Conservation (phyloP, 2,329 filamentous ascomycete genomes). For the Pyrenochaeta sp. region DNA sequence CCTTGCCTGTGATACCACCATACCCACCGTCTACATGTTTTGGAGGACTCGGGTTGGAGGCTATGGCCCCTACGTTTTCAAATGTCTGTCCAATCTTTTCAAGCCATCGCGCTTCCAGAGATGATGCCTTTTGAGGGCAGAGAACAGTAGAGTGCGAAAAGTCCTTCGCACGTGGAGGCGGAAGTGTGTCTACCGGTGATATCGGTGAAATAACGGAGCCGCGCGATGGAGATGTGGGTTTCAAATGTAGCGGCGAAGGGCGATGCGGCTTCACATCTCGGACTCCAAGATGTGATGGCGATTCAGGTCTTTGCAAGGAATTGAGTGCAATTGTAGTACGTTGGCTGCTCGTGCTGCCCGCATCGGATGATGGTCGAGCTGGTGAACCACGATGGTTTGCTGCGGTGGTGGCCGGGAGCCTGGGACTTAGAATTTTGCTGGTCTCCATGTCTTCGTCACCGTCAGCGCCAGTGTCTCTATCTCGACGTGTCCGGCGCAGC, state of each 20-base stretch:
- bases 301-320: constrained; percentile 28
- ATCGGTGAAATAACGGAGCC: constrained; percentile 24
- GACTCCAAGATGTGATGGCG: constrained; percentile 28
- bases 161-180: constrained; percentile 27
- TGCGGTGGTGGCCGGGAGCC: constrained; percentile 23
- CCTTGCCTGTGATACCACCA: constrained; percentile 30
- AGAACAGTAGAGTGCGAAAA: constrained; percentile 62
- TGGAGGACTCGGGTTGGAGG: constrained; percentile 31
- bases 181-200: constrained; percentile 23
- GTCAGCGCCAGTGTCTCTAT: constrained; percentile 26
- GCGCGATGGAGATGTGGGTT: constrained; percentile 39
- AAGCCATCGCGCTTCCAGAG: constrained; percentile 77
- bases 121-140: constrained; percentile 79
- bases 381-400: constrained; percentile 37
- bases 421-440: constrained; percentile 40
- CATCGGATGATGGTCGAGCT: constrained; percentile 39
- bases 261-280: constrained; percentile 38
- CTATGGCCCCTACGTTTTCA: constrained; percentile 48
- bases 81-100: constrained; percentile 51
- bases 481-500: constrained; percentile 29
- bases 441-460: constrained; percentile 38
- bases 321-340: constrained; percentile 45
- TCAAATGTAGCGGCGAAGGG: constrained; percentile 43
- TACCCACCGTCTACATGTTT: constrained; percentile 24
- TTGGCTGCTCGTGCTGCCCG: constrained; percentile 47